These are phyloP conservation scores for Pterocarpus santalinus DNA, from an alignment of 306 rosid genomes.

Conservation along the genomic window DNA sequence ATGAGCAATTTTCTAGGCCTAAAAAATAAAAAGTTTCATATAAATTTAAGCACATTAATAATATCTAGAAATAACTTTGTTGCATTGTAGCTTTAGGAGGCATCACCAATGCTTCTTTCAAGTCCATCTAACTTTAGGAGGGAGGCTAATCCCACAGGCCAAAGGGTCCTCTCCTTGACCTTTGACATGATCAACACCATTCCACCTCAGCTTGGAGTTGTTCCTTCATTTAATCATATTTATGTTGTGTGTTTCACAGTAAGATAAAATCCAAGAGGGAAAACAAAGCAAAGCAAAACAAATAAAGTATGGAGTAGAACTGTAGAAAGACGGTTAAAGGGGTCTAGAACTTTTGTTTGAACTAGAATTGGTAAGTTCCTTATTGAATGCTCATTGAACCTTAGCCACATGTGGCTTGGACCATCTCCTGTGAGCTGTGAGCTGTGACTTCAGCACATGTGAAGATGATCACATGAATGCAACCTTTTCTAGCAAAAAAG, in stretches of 20 bases:
- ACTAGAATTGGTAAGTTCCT: not conserved
- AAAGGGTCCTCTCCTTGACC: not conserved
- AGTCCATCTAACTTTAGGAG: not conserved
- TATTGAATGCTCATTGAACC: not conserved
- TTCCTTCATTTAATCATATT: not conserved
- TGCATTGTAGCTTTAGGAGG: no score
- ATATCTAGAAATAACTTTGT: not conserved
- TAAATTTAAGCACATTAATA: not conserved
- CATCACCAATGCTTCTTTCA: no score
- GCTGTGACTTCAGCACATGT: not conserved
- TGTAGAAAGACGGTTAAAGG: not conserved
- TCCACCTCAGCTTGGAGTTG: not conserved
- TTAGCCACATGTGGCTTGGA: slow-evolving; percentile 1
- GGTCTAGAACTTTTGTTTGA: slow-evolving; percentile 1
- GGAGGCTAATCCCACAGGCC: not conserved
- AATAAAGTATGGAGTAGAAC: not conserved
- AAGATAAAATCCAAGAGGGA: not conserved
- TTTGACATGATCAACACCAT: not conserved
- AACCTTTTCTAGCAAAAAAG: slow-evolving; percentile 6
- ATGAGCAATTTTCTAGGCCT: no score
- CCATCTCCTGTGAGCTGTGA: not conserved
- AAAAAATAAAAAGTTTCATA: no score
- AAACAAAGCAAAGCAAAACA: not conserved
- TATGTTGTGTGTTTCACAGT: not conserved
- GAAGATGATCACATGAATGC: slow-evolving; percentile 31